Evolutionary conservation across 2,329 filamentous ascomycete species (phyloP).

Genomic region (Rhytidhysteron rufulum): DNA sequence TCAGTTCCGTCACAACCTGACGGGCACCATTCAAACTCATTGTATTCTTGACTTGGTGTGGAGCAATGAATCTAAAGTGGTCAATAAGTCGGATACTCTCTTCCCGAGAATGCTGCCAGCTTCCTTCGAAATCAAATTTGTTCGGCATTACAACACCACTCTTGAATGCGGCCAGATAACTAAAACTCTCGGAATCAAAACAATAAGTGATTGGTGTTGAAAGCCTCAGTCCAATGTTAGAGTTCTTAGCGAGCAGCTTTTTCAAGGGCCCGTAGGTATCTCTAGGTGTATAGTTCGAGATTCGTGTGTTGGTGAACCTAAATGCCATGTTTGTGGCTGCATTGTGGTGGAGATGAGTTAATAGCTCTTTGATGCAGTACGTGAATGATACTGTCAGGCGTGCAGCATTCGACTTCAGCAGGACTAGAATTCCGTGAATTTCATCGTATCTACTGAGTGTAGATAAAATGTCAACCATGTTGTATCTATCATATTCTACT

Average conservation of each 20-base stretch:
- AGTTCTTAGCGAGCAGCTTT: constrained; percentile 24
- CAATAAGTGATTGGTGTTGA: constrained; percentile 34
- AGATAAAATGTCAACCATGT: constrained; percentile 39
- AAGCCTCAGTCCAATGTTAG: constrained; percentile 26
- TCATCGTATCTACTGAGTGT: constrained; percentile 32
- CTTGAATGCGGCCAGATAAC: constrained; percentile 38
- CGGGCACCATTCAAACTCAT: constrained; percentile 39
- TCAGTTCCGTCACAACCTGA: constrained; percentile 33
- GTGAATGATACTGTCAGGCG: constrained; percentile 37
- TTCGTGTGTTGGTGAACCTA: constrained; percentile 43
- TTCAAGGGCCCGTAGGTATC: constrained; percentile 37
- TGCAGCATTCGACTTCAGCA: constrained; percentile 39
- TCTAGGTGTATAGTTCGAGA: constrained; percentile 41
- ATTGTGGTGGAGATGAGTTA: constrained; percentile 38
- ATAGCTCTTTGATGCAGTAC: constrained; percentile 40
- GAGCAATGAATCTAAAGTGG: constrained; percentile 27
- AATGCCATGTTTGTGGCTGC: constrained; percentile 41
- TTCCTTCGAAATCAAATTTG: constrained; percentile 30
- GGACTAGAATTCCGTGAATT: constrained; percentile 42
- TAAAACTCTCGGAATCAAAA: constrained; percentile 45
- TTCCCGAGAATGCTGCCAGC: constrained; percentile 35
- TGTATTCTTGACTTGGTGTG: constrained; percentile 35
- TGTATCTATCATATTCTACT: constrained; percentile 32
- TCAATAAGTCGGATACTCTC: constrained; percentile 10
- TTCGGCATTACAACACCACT: constrained; percentile 26